Base-by-base conservation (phyloP, 805 yeast genomes). In the Ogataea minuta region DNA sequence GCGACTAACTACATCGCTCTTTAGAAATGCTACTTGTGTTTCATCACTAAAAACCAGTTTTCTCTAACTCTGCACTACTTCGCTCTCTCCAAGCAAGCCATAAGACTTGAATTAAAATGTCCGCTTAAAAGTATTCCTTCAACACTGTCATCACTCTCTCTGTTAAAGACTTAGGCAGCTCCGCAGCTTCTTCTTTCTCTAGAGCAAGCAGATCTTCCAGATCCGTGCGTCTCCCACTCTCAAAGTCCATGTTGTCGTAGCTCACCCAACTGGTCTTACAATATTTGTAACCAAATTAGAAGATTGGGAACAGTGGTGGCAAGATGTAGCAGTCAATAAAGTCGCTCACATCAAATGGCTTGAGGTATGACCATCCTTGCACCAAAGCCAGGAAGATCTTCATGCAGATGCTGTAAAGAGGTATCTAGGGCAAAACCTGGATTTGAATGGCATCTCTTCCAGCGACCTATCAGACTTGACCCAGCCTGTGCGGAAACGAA, bases 291-390 rank as follows among this genome's bases (percentile, higher is more conserved):
- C 39, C 45, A 26, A 46, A 44, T 30, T 32, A 50, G 9, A 50
- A 36, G 6, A 77, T 46, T 19, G 68, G 61, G 48, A 77, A 79
- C 12, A 78, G 64, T 1, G 87, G 85, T 8, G 81, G 49, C 49
- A 81, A 53, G 43, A 81, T 72, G 54, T 81, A 81, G 3, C 79
- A 75, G 55, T 79, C 87, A 29, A 74, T 67, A 49, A 74, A 74
- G 33, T 50, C 50, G 13, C 78, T 79, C 3, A 77, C 76, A 20
- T 64, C 60, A 48, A 77, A 79, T 1, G 85, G 86, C 34, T 67
- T 66, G 45, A 79, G 72, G 28, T 70, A 63, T 0, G 80, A 65
- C 84, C 84, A 79, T 3, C 86, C 84, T 57, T 81, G 87, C 19
- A 81, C 72, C 23, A 79, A 55, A 2, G 76, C 79, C 41, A 81